Evolutionary conservation across 179 eudicot genomes (phyloP).

Genomic region (Nepenthes alata): DNA sequence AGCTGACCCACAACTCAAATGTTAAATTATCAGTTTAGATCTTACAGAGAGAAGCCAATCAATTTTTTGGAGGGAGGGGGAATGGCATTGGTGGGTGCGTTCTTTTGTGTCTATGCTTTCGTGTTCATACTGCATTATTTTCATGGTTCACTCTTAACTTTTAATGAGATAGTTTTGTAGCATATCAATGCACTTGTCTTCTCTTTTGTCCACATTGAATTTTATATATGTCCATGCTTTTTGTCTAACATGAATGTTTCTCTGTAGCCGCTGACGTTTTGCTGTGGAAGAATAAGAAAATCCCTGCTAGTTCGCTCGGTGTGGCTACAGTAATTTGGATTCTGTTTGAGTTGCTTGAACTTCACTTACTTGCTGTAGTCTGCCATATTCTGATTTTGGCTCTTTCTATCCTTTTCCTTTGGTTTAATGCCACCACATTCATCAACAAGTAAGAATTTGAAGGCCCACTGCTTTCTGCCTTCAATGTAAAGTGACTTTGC

Average conservation of each 20-base stretch:
- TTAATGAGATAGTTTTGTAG: too few species aligned
- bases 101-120: too few species aligned
- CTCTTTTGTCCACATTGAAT: not conserved
- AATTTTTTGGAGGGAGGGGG: too few species aligned
- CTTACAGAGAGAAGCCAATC: too few species aligned
- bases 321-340: constrained; percentile 65
- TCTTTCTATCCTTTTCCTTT: constrained; percentile 49
- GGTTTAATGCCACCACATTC: constrained; percentile 62
- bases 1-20: too few species aligned
- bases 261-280: constrained; percentile 62
- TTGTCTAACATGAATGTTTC: not conserved
- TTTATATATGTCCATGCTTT: not conserved
- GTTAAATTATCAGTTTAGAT: too few species aligned
- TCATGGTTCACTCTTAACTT: too few species aligned
- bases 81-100: too few species aligned
- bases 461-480: not conserved
- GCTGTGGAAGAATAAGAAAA: constrained; percentile 72
- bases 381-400: constrained; percentile 56
- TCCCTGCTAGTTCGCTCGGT: constrained; percentile 44
- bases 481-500: not conserved
- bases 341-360: constrained; percentile 56
- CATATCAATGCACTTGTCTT: too few species aligned
- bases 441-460: constrained; percentile 38
- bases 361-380: constrained; percentile 50
- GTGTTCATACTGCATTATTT: too few species aligned